Base-by-base conservation (phyloP, 148 eudicot genomes). In the Rhododendron kiyosumense region DNA sequence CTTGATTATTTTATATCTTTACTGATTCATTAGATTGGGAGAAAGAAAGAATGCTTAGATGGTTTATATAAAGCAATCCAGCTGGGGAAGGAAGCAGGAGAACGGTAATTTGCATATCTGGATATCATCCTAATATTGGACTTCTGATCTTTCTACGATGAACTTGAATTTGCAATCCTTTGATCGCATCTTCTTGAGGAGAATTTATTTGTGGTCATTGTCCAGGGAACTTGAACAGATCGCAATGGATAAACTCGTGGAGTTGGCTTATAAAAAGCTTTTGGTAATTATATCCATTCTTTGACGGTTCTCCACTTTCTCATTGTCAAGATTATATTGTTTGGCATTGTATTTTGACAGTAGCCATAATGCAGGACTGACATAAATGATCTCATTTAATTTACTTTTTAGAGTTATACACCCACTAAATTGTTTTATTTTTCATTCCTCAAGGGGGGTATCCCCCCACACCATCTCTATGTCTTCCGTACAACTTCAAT, bases 201-300 rank as follows among this genome's bases (percentile, higher is more conserved):
- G 71, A 63, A 28, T 20, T 17, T 26, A 82, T 49, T 59, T 79
- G 52, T 41, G 85, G 83, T 45, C 81, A 28, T 81, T 89, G 52
- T 86, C 89, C 94, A 96, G 99, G 89, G 92, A 92, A 86, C 92
- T 90, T 75, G 99, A 96, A 88, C 91, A 85, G 88, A 85, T 90
- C 88, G 98, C 98, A 30, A 87, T 95, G 92, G 89, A 92, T 87
- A 93, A 88, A 86, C 92, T 96, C 84, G 91, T 90, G 79, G 98
- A 93, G 91, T 82, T 89, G 90, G 96, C 96, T 43, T 90, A 89
- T 92, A 89, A 84, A 88, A 96, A 95, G 91, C 93, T 94, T 85
- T 87, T 92, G 98, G 99, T 96, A 88, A 88, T 85, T 61, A 12
- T 51, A 63, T 79, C 8, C 13, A 26, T 85, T 79, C 20, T 43